Conservation (phyloP, 805 yeast genomes). For the Saccharomycopsis selenospora region DNA sequence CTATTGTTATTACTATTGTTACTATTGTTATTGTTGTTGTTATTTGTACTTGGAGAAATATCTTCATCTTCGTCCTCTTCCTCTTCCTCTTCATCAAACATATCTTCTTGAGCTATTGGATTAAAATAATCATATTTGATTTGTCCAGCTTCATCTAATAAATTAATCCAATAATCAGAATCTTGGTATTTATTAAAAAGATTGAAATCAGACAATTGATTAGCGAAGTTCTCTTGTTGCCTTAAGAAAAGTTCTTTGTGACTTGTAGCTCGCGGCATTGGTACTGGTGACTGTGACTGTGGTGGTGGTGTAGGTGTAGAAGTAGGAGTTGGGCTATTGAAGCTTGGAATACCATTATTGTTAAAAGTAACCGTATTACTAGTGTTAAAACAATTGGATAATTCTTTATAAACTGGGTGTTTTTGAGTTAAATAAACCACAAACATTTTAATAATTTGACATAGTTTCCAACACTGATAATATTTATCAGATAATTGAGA, state of each 20-base stretch:
- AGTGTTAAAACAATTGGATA: constrained; percentile 10
- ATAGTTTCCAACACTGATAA: constrained; percentile 28
- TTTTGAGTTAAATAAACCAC: constrained; percentile 20
- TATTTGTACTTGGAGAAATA: no score
- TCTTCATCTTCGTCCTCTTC: constrained; percentile 1
- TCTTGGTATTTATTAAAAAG: constrained; percentile 2
- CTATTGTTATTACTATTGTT: no score
- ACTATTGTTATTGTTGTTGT: no score
- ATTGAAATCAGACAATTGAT: not conserved
- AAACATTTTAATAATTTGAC: constrained; percentile 23
- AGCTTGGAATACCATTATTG: not conserved
- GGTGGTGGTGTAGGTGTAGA: not conserved
- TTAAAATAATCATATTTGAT: constrained; percentile 27
- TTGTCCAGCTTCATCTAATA: constrained; percentile 25
- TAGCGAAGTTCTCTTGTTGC: not conserved
- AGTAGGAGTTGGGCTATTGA: not conserved
- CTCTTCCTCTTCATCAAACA: not conserved
- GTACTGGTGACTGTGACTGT: no score
- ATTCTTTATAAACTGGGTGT: constrained; percentile 20
- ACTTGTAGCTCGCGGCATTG: not conserved
- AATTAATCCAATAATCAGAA: constrained; percentile 23
- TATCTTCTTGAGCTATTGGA: constrained; percentile 22
- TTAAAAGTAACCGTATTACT: not conserved
- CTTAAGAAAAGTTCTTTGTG: not conserved
- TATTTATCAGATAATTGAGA: constrained; percentile 23